A percentile compares a stretch with the other conserved stretches of the same genome.
phyloP scores from a whole-genome alignment of 768 basidiomycete species.

The Pulveroboletus sp. region DNA sequence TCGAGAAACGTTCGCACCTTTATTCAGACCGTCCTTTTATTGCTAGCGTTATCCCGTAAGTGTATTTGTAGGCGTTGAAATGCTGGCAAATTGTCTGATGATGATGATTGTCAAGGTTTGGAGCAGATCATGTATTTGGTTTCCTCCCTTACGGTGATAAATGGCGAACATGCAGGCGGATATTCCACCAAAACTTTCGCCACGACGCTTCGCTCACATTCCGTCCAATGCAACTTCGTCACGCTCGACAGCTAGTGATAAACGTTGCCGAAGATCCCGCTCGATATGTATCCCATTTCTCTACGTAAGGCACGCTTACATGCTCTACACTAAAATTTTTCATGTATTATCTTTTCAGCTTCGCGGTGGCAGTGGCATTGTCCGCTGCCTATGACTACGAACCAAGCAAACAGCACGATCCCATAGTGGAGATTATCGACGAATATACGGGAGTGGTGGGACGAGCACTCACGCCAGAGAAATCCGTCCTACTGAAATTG shows the following conservation, averaged over 20 bases:
- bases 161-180: constrained; percentile 10
- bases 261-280: not conserved
- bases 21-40: constrained; percentile 48
- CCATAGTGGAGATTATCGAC: not conserved
- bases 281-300: not conserved
- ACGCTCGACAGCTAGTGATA: constrained; percentile 1
- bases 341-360: not conserved
- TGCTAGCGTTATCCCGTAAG: constrained; percentile 7
- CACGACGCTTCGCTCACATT: constrained; percentile 1
- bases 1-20: constrained; percentile 42
- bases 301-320: not conserved
- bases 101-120: not conserved
- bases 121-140: constrained; percentile 1
- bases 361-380: constrained; percentile 1
- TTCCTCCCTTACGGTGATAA: constrained; percentile 8
- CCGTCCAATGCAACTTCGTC: constrained; percentile 6
- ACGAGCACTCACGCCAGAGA: not conserved
- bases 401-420: constrained; percentile 1
- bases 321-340: not conserved
- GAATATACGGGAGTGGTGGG: not conserved
- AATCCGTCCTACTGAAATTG: not conserved
- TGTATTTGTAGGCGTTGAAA: not conserved
- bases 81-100: not conserved
- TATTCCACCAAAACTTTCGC: constrained; percentile 13
- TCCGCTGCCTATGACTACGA: constrained; percentile 9